Percentiles rank a stretch among this genome's conserved stretches.
Conservation (phyloP, 306 rosid genomes). For the Lathyrus aphaca region DNA sequence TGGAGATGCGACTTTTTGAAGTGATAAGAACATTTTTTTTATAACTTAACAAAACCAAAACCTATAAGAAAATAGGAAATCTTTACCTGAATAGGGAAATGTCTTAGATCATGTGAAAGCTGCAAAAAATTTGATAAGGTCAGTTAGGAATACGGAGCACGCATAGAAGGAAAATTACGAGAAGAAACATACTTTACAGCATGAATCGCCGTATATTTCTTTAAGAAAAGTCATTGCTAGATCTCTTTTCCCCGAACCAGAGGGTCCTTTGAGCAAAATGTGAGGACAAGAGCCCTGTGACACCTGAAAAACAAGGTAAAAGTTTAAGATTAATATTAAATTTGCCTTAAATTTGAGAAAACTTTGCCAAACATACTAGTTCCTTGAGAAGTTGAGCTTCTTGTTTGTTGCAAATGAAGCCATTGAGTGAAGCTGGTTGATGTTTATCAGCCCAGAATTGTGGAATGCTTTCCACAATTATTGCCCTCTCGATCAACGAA, state of each 20-base stretch:
- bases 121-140: conserved; percentile 51
- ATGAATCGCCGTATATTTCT: conserved; percentile 75
- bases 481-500: conserved; percentile 64
- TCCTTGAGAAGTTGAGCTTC: conserved; percentile 78
- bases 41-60: no score
- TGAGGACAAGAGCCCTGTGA: conserved; percentile 64
- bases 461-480: conserved; percentile 59
- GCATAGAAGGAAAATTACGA: conserved; percentile 8
- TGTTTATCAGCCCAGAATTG: conserved; percentile 89
- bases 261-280: conserved; percentile 73
- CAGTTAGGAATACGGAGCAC: conserved; percentile 26
- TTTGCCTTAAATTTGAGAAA: conserved; percentile 33
- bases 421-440: conserved; percentile 68
- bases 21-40: no score
- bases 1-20: conserved; percentile 9
- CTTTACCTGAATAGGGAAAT: conserved; percentile 73
- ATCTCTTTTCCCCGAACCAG: conserved; percentile 73
- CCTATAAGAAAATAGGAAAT: conserved; percentile 21
- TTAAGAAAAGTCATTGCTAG: conserved; percentile 72
- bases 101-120: conserved; percentile 74
- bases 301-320: conserved; percentile 50
- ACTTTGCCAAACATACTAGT: conserved; percentile 52
- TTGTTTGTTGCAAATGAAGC: conserved; percentile 75
- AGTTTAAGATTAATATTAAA: background rate
- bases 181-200: conserved; percentile 63